Conservation (phyloP, 2,329 filamentous ascomycete species). For the Cadophora malorum region DNA sequence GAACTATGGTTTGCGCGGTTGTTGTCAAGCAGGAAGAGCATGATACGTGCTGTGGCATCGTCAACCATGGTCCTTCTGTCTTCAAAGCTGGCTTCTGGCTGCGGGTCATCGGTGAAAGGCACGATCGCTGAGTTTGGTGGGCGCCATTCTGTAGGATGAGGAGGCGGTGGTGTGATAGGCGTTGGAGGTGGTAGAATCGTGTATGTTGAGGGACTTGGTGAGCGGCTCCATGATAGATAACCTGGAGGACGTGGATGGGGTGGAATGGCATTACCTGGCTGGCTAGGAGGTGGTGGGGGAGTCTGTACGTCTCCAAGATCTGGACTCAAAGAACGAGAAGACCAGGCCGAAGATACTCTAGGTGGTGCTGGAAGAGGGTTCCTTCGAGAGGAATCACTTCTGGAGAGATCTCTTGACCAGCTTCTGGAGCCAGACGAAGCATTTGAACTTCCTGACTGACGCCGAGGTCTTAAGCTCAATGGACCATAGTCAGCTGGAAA, state of each 20-base stretch:
- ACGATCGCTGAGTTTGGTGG: not conserved
- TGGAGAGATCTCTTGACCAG: not conserved
- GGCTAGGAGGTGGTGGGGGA: not conserved
- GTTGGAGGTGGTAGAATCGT: not conserved
- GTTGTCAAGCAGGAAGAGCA: constrained; percentile 6
- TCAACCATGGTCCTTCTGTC: not conserved
- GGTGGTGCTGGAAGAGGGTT: not conserved
- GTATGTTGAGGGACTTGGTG: not conserved
- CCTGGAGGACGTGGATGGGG: not conserved
- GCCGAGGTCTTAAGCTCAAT: not conserved
- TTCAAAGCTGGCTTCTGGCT: not conserved
- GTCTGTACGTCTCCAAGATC: not conserved
- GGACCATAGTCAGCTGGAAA: not conserved
- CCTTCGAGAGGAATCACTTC: not conserved
- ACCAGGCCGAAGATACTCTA: not conserved
- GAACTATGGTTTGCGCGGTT: constrained; percentile 9
- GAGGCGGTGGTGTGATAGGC: not conserved
- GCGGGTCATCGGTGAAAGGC: not conserved
- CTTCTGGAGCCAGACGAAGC: not conserved
- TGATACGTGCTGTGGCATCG: not conserved
- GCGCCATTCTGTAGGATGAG: not conserved
- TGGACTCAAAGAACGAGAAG: constrained; percentile 1
- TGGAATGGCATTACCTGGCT: not conserved
- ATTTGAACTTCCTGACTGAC: not conserved
- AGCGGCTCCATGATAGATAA: not conserved